These are phyloP conservation scores for Cyclotella sp. DNA, from an alignment of 108 stramenopile genomes.

Conservation along the genomic window DNA sequence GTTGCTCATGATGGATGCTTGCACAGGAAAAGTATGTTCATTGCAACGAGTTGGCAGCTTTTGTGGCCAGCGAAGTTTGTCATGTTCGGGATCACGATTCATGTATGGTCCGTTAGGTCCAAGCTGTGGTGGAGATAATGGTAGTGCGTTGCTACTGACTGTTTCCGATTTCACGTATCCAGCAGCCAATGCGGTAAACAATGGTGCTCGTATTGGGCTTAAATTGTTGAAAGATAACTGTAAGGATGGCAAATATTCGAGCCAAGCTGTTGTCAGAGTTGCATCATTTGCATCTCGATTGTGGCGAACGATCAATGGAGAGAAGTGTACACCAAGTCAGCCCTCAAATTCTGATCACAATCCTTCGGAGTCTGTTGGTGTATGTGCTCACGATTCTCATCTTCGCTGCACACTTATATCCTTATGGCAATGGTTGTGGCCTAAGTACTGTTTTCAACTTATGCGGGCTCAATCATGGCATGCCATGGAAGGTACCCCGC, in stretches of 20 bases:
- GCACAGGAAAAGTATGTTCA: slow-evolving; percentile 84
- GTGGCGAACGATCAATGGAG: slow-evolving; percentile 90
- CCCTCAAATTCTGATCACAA: neutral
- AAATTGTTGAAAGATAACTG: slow-evolving; percentile 63
- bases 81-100: slow-evolving; percentile 65
- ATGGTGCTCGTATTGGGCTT: slow-evolving; percentile 83
- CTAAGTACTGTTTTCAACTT: slow-evolving; percentile 66
- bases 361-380: slow-evolving; percentile 31
- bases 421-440: slow-evolving; percentile 90
- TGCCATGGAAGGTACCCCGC: slow-evolving; percentile 58
- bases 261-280: slow-evolving; percentile 67
- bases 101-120: slow-evolving; percentile 82
- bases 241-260: slow-evolving; percentile 45
- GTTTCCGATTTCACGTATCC: slow-evolving; percentile 69
- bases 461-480: slow-evolving; percentile 68
- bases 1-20: slow-evolving; percentile 86
- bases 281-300: slow-evolving; percentile 79
- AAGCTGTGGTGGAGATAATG: slow-evolving; percentile 82
- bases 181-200: slow-evolving; percentile 85
- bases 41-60: slow-evolving; percentile 84
- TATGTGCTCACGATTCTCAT: slow-evolving; percentile 72
- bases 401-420: slow-evolving; percentile 77
- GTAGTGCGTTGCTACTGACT: slow-evolving; percentile 63
- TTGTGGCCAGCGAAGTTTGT: slow-evolving; percentile 67
- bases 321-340: slow-evolving; percentile 23